Evolutionary conservation across 176 grass and related monocot genomes (phyloP), one percentile per base, ranked within the genome.

Genomic region (sorghum (Sorghum bicolor)): DNA sequence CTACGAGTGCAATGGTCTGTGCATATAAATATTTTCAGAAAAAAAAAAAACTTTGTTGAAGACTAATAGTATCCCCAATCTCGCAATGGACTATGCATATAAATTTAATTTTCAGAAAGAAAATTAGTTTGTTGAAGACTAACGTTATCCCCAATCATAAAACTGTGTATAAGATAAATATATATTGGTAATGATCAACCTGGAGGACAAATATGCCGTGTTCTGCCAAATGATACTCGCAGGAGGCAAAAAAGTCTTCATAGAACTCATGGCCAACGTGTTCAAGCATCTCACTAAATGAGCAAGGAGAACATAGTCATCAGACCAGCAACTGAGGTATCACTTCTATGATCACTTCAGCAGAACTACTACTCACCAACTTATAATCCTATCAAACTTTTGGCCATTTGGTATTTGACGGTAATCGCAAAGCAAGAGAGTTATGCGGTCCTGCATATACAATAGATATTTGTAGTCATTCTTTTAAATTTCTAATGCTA

Each of bases 331-430:
- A 20, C 9, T 28, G 5, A 12, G 45, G 1, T n/a, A 66, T 39
- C 17, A 2, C 34, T 33, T 50, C 10, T 14, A 9, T 36, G 5
- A 53, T 76, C 48, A 57, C 5, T 57, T 2, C 6, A 53, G 10
- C 58, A 13, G 17, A n/a, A n/a, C n/a, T 29, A 34, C 11, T 25
- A 53, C 57, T 48, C 87, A 93, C 91, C 91, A 93, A 37, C 85
- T 90, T 72, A 93, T 93, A 58, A 93, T 93, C 61, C 88, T 81
- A 67, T 93, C 88, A 70, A 86, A 93, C 76, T 88, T 93, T 16
- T 66, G 15, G 78, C 67, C 45, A 62, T 40, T n/a, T 30, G 82
- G 77, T 41, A 93, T 32, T 82, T 83, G 78, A 31, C 91, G 85
- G 83, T 93, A 93, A 82, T 93, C 91, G 41, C 85, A 88, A 24